phyloP scores from a whole-genome alignment of 2,329 filamentous ascomycete genomes.

The Cytospora schulzeri region DNA sequence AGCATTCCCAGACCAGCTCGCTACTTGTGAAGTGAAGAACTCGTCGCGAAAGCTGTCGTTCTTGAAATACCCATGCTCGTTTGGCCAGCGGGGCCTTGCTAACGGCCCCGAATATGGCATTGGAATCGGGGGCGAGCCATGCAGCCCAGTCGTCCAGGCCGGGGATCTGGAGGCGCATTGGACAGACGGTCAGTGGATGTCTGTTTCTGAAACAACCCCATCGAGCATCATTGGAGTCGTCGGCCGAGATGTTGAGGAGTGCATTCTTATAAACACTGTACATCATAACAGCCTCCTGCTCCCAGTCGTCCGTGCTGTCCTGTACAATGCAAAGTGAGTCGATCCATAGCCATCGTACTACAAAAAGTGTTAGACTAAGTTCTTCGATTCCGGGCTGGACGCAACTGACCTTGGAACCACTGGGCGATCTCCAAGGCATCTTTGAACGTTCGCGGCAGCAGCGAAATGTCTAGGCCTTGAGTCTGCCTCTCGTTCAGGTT shows the following conservation, averaged over 20 bases:
- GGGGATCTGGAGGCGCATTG: conserved; percentile 7
- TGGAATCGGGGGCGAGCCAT: neutral
- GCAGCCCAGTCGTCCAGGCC: neutral
- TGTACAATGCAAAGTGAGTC: conserved; percentile 22
- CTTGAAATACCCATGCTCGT: conserved; percentile 21
- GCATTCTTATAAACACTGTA: conserved; percentile 22
- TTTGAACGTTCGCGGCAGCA: conserved; percentile 6
- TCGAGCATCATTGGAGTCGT: conserved; percentile 10
- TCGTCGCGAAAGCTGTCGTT: conserved; percentile 21
- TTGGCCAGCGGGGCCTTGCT: neutral
- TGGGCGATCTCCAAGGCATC: conserved; percentile 14
- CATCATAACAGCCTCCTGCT: conserved; percentile 25
- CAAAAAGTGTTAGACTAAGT: neutral
- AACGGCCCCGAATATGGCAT: neutral
- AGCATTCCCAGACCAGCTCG: conserved; percentile 16
- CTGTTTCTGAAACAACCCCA: conserved; percentile 4
- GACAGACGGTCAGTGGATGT: neutral
- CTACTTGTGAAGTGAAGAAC: conserved; percentile 11
- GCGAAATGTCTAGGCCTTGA: neutral
- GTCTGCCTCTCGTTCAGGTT: conserved; percentile 6
- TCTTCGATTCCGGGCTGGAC: neutral
- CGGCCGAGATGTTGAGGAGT: conserved; percentile 14
- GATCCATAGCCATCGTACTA: conserved; percentile 20
- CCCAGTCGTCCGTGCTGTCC: conserved; percentile 24
- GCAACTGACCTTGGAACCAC: conserved; percentile 20